Base-by-base conservation (phyloP, 306 rosid genomes). In the Dalbergia cultrata region DNA sequence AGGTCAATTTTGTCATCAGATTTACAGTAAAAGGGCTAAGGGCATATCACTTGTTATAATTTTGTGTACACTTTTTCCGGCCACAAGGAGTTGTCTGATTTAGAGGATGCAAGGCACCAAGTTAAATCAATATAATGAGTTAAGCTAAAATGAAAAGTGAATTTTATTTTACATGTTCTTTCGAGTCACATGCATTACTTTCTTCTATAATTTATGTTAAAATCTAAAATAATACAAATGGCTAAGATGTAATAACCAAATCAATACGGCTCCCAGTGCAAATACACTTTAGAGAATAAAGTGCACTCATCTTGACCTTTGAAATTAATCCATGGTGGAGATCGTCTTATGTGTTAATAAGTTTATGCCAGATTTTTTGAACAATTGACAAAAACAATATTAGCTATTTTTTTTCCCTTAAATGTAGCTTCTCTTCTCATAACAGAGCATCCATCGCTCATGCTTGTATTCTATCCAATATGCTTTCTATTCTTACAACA, bases 1-100 rank as follows among this genome's bases (percentile, higher is more conserved):
- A 12, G 75, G 78, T 75, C 78, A 80, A 56, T 71, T 65, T 68
- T 71, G 68, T 47, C 67, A 65, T 64, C 75, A 77, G 37, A 72
- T 71, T 82, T 54, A 70, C 64, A 63, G 59, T 76, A 71, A 71
- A 71, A 82, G 63, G 65, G 67, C 78, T 76, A 62, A 82, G 63
- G 65, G 67, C 78, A 82, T 62, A 82, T 82, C 78, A 66, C 67
- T 16, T 52, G 67, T 19, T 76, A 31, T 62, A 44, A 60, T 75
- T 44, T 75, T 26, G 60, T 75, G 67, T 67, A 9, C 81, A 26
- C 74, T 45, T 82, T 81, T 70, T 76, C 73, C 72, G 76, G 41
- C 59, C 77, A 61, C 64, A 14, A 74, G 35, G 44, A 35, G 11
- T 47, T 74, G 80, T 81, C 76, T 67, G 14, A 74, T 56, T 31